Base-by-base conservation (phyloP, 2,329 filamentous ascomycete genomes). In the Bretziella fagacearum region DNA sequence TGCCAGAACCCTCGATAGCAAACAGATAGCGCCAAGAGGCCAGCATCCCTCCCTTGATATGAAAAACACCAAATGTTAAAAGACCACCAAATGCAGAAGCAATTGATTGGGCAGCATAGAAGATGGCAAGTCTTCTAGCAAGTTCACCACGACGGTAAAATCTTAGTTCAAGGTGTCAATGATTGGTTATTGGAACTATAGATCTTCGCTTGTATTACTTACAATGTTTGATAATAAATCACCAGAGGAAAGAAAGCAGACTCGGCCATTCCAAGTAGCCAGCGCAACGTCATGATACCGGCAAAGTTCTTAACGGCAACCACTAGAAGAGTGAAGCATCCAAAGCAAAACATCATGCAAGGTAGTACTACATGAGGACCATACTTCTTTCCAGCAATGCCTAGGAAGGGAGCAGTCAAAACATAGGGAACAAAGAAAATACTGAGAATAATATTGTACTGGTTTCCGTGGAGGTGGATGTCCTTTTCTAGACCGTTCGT, bases 351-450 rank as follows among this genome's bases (percentile, higher is more conserved):
- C 81, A 86, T 85, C 65, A 83, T 70, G 41, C 76, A 59, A 1
- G 79, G 78, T n/a, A 86, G 63, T 3, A 82, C 76, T 29, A 70
- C 65, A 44, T 73, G 70, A 0, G 81, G 75, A 0, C 80, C 79
- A 55, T 71, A 82, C 52, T 74, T 78, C 63, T 85, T 86, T 51
- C 79, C 79, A 8, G 81, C 58, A 60, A 85, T 77, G 37, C 62
- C 62, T 1, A 65, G 52, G 6, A 63, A 58, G 0, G 78, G 79
- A 0, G 79, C 80, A 45, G 77, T 79, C 33, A 85, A 57, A 45
- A 85, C 81, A 57, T 80, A 85, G 0, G 81, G 81, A 4, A 85
- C 67, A 60, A 81, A 86, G 65, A 86, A 86, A 53, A 86, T 76
- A 53, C 69, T 73, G 33, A 86, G 61, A 40, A 84, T 67, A 39